Conservation (phyloP, 768 basidiomycete genomes). For the Tricholoma sp. region DNA sequence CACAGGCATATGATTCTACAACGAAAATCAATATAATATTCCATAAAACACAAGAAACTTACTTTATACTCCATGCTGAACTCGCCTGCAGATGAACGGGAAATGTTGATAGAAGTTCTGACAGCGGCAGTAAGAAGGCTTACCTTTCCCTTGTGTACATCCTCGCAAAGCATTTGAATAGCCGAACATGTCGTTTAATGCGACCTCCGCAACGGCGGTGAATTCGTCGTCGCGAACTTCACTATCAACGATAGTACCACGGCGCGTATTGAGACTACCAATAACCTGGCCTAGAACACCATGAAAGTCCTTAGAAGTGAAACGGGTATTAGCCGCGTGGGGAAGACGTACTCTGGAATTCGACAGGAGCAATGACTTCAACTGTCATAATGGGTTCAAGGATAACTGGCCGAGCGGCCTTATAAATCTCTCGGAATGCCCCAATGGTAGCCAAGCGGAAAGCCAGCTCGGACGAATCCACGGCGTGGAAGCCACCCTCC, state of each 20-base stretch:
- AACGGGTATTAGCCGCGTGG: not conserved
- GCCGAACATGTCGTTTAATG: slow-evolving; percentile 97
- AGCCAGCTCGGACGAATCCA: slow-evolving; percentile 95
- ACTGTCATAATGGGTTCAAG: slow-evolving; percentile 99
- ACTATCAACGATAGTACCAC: slow-evolving; percentile 92
- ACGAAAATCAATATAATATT: slow-evolving; percentile 3
- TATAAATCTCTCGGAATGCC: slow-evolving; percentile 89
- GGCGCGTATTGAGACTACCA: slow-evolving; percentile 86
- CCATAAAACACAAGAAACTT: slow-evolving; percentile 14
- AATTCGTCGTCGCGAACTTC: slow-evolving; percentile 98
- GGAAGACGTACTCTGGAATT: slow-evolving; percentile 76
- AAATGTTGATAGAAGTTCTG: not conserved
- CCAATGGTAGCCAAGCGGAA: slow-evolving; percentile 89
- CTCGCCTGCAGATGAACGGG: slow-evolving; percentile 42
- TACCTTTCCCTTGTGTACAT: slow-evolving; percentile 91
- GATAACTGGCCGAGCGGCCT: slow-evolving; percentile 70
- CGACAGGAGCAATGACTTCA: slow-evolving; percentile 91
- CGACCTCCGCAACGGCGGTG: slow-evolving; percentile 84
- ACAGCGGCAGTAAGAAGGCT: not conserved
- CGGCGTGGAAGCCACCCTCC: slow-evolving; percentile 89
- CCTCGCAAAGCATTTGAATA: slow-evolving; percentile 93
- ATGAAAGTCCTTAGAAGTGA: slow-evolving; percentile 1
- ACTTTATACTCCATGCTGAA: slow-evolving; percentile 81
- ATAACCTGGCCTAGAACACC: slow-evolving; percentile 68
- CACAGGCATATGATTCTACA: slow-evolving; percentile 74